phyloP scores from a whole-genome alignment of 2,329 filamentous ascomycete genomes.

The Fusarium stilboides region DNA sequence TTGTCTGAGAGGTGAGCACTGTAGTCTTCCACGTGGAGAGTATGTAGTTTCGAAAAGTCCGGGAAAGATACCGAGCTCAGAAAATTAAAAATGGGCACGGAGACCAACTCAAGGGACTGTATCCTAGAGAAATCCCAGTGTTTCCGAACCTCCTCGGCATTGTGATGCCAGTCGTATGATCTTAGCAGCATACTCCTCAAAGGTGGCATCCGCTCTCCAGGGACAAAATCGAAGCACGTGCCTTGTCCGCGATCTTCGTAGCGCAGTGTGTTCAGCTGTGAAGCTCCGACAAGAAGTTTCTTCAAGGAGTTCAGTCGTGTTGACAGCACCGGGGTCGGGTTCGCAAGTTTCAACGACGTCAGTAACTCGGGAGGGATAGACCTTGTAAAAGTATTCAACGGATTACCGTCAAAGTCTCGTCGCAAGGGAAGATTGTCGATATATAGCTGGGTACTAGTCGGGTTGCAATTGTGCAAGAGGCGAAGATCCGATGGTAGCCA shows the following conservation, averaged over 20 bases:
- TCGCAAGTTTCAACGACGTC: slow-evolving; percentile 59
- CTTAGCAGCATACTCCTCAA: slow-evolving; percentile 59
- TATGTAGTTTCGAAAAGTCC: slow-evolving; percentile 56
- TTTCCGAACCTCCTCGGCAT: slow-evolving; percentile 53
- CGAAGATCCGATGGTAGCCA: slow-evolving; percentile 61
- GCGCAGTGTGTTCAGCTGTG: slow-evolving; percentile 57
- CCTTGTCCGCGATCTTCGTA: slow-evolving; percentile 63
- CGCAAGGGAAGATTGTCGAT: slow-evolving; percentile 61
- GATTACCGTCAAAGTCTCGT: slow-evolving; percentile 54
- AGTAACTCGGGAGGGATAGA: slow-evolving; percentile 58
- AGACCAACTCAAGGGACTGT: slow-evolving; percentile 58
- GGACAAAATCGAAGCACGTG: slow-evolving; percentile 59
- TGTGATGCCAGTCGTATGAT: slow-evolving; percentile 67
- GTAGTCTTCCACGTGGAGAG: slow-evolving; percentile 62
- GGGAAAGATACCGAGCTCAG: slow-evolving; percentile 58
- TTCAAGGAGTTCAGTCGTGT: slow-evolving; percentile 60
- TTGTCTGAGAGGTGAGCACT: slow-evolving; percentile 58
- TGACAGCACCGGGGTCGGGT: slow-evolving; percentile 59
- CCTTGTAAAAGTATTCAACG: slow-evolving; percentile 56
- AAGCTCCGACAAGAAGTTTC: slow-evolving; percentile 57
- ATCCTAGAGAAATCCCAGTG: slow-evolving; percentile 66
- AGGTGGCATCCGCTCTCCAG: slow-evolving; percentile 60
- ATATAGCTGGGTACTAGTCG: slow-evolving; percentile 53
- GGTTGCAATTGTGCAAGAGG: slow-evolving; percentile 50
- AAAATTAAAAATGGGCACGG: slow-evolving; percentile 63